These are phyloP conservation scores for Russula dissimulans DNA, from an alignment of 768 basidiomycete species.

Conservation along the genomic window DNA sequence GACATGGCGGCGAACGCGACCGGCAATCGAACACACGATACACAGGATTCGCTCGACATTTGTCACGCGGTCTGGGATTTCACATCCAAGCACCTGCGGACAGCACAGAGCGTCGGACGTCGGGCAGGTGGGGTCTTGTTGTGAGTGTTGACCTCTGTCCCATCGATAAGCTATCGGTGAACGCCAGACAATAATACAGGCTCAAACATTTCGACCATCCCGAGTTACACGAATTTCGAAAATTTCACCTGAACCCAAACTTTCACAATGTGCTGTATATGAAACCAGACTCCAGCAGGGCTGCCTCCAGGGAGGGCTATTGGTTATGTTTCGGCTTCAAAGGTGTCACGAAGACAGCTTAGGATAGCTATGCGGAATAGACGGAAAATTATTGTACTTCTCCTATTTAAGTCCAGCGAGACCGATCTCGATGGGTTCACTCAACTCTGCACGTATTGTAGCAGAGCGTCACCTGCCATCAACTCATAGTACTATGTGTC, in stretches of 20 bases:
- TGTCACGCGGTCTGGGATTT: slow-evolving; percentile 69
- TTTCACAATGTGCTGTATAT: slow-evolving; percentile 60
- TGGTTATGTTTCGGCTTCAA: slow-evolving; percentile 74
- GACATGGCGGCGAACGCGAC: slow-evolving; percentile 87
- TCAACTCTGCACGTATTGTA: no score
- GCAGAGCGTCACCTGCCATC: no score
- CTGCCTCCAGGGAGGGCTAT: slow-evolving; percentile 75
- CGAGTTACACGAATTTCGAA: slow-evolving; percentile 53
- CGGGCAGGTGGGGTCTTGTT: slow-evolving; percentile 45
- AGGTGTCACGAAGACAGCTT: neutral
- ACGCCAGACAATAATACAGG: slow-evolving; percentile 30
- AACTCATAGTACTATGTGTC: no score
- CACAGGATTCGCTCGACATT: slow-evolving; percentile 59
- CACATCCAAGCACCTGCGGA: slow-evolving; percentile 42
- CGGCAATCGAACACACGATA: slow-evolving; percentile 61
- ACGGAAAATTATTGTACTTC: neutral
- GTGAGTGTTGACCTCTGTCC: slow-evolving; percentile 31
- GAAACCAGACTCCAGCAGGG: slow-evolving; percentile 77
- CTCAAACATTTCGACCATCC: slow-evolving; percentile 85
- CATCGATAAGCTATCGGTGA: slow-evolving; percentile 6
- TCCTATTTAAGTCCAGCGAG: no score
- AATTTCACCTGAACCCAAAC: slow-evolving; percentile 43
- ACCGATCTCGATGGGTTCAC: no score
- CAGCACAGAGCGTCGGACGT: slow-evolving; percentile 35
- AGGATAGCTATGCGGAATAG: neutral